Conservation (phyloP, 495 filamentous ascomycete genomes). For the Entonaema liquescens region DNA sequence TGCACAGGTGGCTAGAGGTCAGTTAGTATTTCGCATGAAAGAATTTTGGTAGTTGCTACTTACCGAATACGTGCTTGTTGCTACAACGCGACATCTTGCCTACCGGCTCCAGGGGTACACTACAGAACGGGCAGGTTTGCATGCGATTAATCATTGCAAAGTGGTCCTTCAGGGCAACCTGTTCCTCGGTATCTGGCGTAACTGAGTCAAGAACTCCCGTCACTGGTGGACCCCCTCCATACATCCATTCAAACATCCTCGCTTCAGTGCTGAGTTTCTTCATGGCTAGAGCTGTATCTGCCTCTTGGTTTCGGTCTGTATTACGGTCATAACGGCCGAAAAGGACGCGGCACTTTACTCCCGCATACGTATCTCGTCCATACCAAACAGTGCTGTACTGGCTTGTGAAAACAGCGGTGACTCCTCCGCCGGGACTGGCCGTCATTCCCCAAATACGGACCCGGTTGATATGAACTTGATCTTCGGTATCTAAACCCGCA, state of each 20-base stretch:
- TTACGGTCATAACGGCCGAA: slow-evolving; percentile 47
- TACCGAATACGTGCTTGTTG: slow-evolving; percentile 48
- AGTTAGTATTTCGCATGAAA: background rate
- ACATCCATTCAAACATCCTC: slow-evolving; percentile 57
- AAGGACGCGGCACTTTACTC: slow-evolving; percentile 49
- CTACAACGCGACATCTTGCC: slow-evolving; percentile 31
- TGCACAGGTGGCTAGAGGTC: slow-evolving; percentile 46
- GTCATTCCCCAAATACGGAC: slow-evolving; percentile 57
- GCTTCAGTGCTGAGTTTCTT: slow-evolving; percentile 55
- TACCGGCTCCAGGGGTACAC: slow-evolving; percentile 25
- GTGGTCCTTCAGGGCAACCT: slow-evolving; percentile 37
- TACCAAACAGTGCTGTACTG: slow-evolving; percentile 51
- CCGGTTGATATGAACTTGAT: slow-evolving; percentile 53
- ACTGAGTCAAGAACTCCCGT: slow-evolving; percentile 41
- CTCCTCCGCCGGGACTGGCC: slow-evolving; percentile 54
- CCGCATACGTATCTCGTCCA: slow-evolving; percentile 55
- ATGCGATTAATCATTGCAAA: slow-evolving; percentile 41
- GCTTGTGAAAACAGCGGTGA: slow-evolving; percentile 50
- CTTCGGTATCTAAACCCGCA: slow-evolving; percentile 32
- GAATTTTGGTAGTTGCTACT: slow-evolving; percentile 31
- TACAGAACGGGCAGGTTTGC: slow-evolving; percentile 53
- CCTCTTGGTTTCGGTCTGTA: slow-evolving; percentile 7
- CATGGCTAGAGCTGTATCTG: background rate
- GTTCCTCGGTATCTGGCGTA: slow-evolving; percentile 6
- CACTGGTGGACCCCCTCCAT: slow-evolving; percentile 55